Conservation (phyloP, 2,329 filamentous ascomycete species). For the Tolypocladium album region DNA sequence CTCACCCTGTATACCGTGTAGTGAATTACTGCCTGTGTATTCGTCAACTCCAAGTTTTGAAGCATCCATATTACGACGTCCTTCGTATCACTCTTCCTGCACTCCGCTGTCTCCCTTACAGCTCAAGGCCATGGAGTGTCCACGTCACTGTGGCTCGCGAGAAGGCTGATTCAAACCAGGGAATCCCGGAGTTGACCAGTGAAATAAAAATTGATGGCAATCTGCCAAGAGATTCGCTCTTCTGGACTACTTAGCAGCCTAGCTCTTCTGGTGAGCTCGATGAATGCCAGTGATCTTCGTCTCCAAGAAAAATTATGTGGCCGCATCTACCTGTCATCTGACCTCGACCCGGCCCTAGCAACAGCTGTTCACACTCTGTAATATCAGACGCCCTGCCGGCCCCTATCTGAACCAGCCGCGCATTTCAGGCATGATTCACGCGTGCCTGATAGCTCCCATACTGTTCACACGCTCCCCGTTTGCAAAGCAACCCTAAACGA, state of each 20-base stretch:
- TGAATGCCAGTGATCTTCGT: not conserved
- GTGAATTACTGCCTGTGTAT: not conserved
- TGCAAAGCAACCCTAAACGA: not conserved
- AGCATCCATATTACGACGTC: too few relatives aligned
- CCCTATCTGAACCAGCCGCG: not conserved
- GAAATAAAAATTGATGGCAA: not conserved
- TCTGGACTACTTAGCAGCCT: not conserved
- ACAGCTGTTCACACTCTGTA: not conserved
- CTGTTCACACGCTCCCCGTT: not conserved
- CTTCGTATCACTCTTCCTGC: not conserved
- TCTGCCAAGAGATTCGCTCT: not conserved
- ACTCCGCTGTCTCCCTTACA: too few relatives aligned
- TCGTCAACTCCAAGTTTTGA: not conserved
- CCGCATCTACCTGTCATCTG: not conserved
- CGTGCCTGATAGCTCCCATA: not conserved
- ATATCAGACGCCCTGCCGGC: not conserved
- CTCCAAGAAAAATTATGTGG: not conserved
- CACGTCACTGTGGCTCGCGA: too few relatives aligned
- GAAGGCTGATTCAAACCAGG: too few relatives aligned
- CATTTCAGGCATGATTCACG: not conserved
- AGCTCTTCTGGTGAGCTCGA: not conserved
- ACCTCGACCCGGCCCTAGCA: not conserved
- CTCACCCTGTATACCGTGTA: not conserved
- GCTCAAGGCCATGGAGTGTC: too few relatives aligned
- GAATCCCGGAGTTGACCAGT: not conserved